phyloP scores from a whole-genome alignment of 257 asterid species.

The Salvia rosmarinus region DNA sequence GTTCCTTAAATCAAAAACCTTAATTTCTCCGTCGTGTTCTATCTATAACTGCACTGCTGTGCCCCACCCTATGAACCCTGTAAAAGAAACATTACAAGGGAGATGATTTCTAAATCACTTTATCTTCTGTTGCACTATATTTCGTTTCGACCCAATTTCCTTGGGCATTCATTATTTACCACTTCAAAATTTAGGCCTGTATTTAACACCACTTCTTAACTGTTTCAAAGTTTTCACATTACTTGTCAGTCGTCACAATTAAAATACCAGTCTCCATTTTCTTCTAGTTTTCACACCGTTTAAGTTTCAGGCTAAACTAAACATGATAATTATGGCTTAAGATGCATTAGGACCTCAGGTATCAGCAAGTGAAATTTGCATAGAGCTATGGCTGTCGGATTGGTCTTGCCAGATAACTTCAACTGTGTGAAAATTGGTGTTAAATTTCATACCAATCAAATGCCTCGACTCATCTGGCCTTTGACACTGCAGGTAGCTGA shows the following conservation, averaged over 20 bases:
- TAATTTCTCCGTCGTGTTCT: neutral
- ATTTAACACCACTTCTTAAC: neutral
- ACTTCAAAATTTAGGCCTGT: too few species aligned
- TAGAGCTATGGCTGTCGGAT: too few species aligned
- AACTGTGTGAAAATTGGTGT: neutral
- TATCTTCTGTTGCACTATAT: too few species aligned
- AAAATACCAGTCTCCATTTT: neutral
- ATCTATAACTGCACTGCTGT: neutral
- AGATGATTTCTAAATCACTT: neutral
- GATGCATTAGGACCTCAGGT: neutral
- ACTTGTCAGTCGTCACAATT: neutral
- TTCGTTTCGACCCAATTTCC: too few species aligned
- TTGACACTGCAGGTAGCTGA: slow-evolving; percentile 73
- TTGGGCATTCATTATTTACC: too few species aligned
- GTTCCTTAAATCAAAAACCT: neutral
- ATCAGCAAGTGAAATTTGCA: too few species aligned
- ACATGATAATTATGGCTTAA: neutral
- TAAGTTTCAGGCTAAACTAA: neutral
- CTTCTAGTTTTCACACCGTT: neutral
- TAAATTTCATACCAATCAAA: neutral
- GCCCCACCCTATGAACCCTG: too few species aligned
- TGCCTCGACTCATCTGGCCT: neutral
- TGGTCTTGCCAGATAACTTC: neutral
- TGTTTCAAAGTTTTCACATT: neutral
- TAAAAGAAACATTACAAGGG: too few species aligned